Base-by-base conservation (phyloP, 306 rosid genomes). In the Clitoria ternatea region DNA sequence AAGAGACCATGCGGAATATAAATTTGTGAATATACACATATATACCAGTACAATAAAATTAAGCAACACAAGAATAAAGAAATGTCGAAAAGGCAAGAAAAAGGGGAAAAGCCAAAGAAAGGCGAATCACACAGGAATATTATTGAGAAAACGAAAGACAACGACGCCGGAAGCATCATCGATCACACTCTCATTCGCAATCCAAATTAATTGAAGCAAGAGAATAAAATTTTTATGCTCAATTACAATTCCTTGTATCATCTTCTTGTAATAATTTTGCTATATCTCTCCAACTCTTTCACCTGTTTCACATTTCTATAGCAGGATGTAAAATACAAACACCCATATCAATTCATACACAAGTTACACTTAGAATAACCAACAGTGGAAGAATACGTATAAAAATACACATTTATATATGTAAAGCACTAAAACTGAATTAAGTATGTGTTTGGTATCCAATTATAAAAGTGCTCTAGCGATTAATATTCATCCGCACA, bases 311-410 rank as follows among this genome's bases (percentile, higher is more conserved):
- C 54, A 64, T 19, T 74, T 56, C 69, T 56, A 67, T 50, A 77
- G 84, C 87, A 81, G 74, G 81, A 79, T 60, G 33, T 76, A 86
- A 84, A 78, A 63, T 73, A 60, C 73, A 61, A 73, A 70, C 39
- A 17, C 53, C 63, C 20, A 50, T 6, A 57, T 45, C 55, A 54
- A 39, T 71, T 43, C 23, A 44, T 17, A 66, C 40, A 66, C 44
- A 67, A 37, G 1, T 30, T 52, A 75, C 55, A 55, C 15, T 29
- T 33, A 47, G 9, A n/a, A 57, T 33, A 14, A 40, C 20, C 20
- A 3, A 57, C 49, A 11, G 12, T 6, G 15, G 14, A 40, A 32
- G 11, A 39, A 27, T 22, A 61, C 48, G 40, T 61, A 50, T 62
- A 76, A 42, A 33, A 65, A 15, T 15, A 6, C 19, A n/a, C n/a